Conservation (phyloP, 768 basidiomycete species). For the Termitomyces eurrhizus region DNA sequence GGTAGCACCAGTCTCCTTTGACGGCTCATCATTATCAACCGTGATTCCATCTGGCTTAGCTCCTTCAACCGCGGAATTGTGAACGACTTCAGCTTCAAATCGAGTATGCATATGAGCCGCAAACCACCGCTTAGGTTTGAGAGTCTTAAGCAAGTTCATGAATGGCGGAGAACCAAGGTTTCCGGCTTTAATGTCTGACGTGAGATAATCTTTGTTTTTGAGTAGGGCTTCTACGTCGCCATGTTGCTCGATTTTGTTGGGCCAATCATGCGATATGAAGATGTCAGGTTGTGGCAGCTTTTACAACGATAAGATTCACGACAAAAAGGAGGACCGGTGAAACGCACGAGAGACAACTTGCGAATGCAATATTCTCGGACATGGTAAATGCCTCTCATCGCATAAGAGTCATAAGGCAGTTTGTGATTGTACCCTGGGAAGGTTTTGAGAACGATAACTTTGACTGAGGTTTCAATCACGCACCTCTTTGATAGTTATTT, state of each 20-base stretch:
- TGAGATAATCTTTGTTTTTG: conserved; percentile 73
- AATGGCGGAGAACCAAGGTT: conserved; percentile 84
- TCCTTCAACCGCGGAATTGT: conserved; percentile 20
- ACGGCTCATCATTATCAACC: conserved; percentile 42
- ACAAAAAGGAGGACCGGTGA: background rate
- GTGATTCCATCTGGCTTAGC: conserved; percentile 34
- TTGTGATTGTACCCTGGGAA: conserved; percentile 71
- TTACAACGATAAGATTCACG: background rate
- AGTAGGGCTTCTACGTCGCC: conserved; percentile 68
- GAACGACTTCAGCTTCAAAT: conserved; percentile 68
- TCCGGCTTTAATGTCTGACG: conserved; percentile 59
- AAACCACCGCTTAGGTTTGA: conserved; percentile 89
- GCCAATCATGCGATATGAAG: conserved; percentile 98
- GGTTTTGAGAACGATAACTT: background rate
- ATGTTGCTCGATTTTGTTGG: conserved; percentile 74
- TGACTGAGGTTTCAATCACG: conserved; percentile 5
- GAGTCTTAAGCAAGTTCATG: conserved; percentile 64
- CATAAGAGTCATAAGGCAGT: conserved; percentile 69
- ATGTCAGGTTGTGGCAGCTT: conserved; percentile 6
- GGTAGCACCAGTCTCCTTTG: conserved; percentile 23
- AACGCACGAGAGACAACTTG: conserved; percentile 66
- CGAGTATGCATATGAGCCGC: conserved; percentile 87
- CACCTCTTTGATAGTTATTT: conserved; percentile 70
- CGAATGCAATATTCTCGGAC: conserved; percentile 81
- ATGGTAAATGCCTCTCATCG: conserved; percentile 87